These are phyloP conservation scores for Achaetomiella virescens DNA, from an alignment of 495 filamentous ascomycete genomes.

Conservation along the genomic window DNA sequence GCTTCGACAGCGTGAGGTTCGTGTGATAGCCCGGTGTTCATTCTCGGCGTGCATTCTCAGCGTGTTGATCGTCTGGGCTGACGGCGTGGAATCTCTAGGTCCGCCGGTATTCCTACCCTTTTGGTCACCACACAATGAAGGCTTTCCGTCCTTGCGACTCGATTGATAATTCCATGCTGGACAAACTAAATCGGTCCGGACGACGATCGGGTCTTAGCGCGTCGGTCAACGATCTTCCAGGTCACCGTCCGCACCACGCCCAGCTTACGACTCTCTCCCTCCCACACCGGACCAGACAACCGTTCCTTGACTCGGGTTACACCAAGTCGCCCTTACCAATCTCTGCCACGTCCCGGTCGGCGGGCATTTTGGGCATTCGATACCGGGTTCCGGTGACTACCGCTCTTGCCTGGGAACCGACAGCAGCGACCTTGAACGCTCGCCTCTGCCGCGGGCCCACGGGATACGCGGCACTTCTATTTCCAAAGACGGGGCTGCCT, in stretches of 20 bases:
- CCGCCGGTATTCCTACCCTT: conserved; percentile 22
- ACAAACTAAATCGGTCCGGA: conserved; percentile 61
- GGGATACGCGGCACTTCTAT: conserved; percentile 44
- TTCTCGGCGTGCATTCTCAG: not conserved
- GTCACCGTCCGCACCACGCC: conserved; percentile 41
- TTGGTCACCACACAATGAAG: conserved; percentile 42
- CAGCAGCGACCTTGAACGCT: conserved; percentile 41
- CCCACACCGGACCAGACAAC: conserved; percentile 36
- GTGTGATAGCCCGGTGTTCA: conserved; percentile 7
- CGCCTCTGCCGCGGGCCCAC: conserved; percentile 55
- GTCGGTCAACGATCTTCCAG: conserved; percentile 43
- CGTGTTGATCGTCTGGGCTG: not conserved
- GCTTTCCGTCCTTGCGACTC: conserved; percentile 55
- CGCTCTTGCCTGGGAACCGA: conserved; percentile 44
- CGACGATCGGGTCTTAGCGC: conserved; percentile 48
- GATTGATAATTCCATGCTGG: conserved; percentile 74
- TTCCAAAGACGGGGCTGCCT: conserved; percentile 34
- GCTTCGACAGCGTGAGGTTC: conserved; percentile 39
- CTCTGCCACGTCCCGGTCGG: conserved; percentile 47
- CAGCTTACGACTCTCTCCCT: conserved; percentile 46
- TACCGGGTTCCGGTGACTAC: conserved; percentile 37
- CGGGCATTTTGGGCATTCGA: conserved; percentile 41
- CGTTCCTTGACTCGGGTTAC: conserved; percentile 39
- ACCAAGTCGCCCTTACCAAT: conserved; percentile 40
- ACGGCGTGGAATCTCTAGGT: conserved; percentile 23